Evolutionary conservation across 2,329 filamentous ascomycete species (phyloP).

Genomic region (Pseudogymnoascus destructans): DNA sequence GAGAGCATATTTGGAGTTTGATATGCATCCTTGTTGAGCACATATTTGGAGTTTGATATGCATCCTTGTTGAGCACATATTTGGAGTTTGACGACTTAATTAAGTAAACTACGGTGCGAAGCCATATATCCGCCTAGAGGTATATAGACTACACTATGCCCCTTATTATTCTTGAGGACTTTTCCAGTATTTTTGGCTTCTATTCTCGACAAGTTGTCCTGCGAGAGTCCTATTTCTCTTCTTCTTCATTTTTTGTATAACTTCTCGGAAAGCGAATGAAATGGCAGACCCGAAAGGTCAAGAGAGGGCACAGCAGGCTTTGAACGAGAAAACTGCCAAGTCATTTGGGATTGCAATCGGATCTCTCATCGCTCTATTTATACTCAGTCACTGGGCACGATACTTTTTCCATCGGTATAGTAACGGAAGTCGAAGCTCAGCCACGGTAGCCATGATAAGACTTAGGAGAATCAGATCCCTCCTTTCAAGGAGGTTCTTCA

Average conservation of each 20-base stretch:
- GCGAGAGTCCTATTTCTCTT: not conserved
- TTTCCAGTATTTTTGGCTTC: not conserved
- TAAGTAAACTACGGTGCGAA: too few relatives aligned
- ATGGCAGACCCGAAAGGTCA: not conserved
- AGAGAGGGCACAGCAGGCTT: not conserved
- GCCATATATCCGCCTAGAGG: too few relatives aligned
- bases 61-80: too few relatives aligned
- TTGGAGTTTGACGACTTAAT: too few relatives aligned
- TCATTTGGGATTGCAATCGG: slow-evolving; percentile 15
- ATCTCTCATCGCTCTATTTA: slow-evolving; percentile 13
- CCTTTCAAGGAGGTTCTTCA: slow-evolving; percentile 26
- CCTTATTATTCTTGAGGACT: not conserved
- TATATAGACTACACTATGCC: too few relatives aligned
- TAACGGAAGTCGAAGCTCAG: not conserved
- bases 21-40: too few relatives aligned
- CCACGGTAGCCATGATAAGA: not conserved
- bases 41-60: too few relatives aligned
- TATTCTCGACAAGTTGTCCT: not conserved
- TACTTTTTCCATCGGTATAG: not conserved
- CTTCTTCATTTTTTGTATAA: not conserved
- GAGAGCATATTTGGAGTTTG: too few relatives aligned
- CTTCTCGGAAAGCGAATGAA: not conserved
- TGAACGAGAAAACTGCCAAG: slow-evolving; percentile 7
- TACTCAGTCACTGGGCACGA: slow-evolving; percentile 14
- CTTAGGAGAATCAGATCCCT: slow-evolving; percentile 14